These are phyloP conservation scores for Colletotrichum truncatum DNA, from an alignment of 2,329 filamentous ascomycete species.

Conservation along the genomic window DNA sequence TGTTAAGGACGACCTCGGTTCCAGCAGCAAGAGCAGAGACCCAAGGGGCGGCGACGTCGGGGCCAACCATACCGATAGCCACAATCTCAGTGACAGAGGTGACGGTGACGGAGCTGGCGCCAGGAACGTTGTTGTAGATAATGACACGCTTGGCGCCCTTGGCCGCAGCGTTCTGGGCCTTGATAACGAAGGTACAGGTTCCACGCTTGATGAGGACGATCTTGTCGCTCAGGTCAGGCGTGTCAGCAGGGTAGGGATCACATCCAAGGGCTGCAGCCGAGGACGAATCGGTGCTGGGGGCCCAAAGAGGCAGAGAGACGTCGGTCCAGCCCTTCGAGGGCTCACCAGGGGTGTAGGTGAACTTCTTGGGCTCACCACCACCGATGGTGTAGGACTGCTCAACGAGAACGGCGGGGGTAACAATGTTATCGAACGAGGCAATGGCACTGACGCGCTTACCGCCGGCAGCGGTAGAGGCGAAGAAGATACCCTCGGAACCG, in stretches of 20 bases:
- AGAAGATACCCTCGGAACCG: slow-evolving; percentile 57
- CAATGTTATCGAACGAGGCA: slow-evolving; percentile 58
- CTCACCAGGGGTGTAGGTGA: slow-evolving; percentile 53
- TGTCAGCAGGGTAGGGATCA: slow-evolving; percentile 57
- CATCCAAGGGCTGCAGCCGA: slow-evolving; percentile 61
- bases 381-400: slow-evolving; percentile 52
- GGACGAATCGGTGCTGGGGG: slow-evolving; percentile 56
- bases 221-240: slow-evolving; percentile 64
- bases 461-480: slow-evolving; percentile 56
- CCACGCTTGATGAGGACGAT: slow-evolving; percentile 70
- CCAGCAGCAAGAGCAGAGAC: slow-evolving; percentile 52
- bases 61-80: slow-evolving; percentile 52
- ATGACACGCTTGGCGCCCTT: slow-evolving; percentile 69
- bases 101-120: slow-evolving; percentile 45
- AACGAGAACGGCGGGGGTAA: slow-evolving; percentile 52
- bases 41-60: slow-evolving; percentile 53
- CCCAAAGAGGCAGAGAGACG: slow-evolving; percentile 59
- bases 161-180: slow-evolving; percentile 60
- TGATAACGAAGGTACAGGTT: slow-evolving; percentile 63
- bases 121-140: slow-evolving; percentile 65
- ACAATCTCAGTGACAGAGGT: slow-evolving; percentile 40
- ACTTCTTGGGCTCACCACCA: slow-evolving; percentile 42
- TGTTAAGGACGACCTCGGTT: slow-evolving; percentile 51
- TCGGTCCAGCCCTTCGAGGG: slow-evolving; percentile 53
- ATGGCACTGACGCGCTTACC: slow-evolving; percentile 58